Base-by-base conservation (phyloP, 345 rosid species). In the Gossypium mustelinum region DNA sequence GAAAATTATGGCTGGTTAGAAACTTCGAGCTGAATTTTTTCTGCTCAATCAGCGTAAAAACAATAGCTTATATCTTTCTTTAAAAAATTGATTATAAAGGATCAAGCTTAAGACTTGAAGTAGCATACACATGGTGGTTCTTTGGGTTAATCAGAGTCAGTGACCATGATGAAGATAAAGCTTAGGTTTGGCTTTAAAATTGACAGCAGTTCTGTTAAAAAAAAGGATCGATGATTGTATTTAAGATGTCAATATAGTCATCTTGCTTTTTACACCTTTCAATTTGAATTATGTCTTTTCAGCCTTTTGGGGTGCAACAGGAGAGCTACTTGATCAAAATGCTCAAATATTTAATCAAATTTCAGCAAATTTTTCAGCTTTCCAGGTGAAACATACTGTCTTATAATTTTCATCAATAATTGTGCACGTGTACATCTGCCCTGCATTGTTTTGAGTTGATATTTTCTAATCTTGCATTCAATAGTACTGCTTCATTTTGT, bases 251-350 rank as follows among this genome's bases (percentile, higher is more conserved):
- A n/a, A 60, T 74, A 34, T 62, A 18, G 7, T 57, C 11, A 16
- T 62, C 22, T 52, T 47, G 45, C 25, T n/a, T 54, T 50, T 68
- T 55, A 10, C 52, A 13, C 48, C 4, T 76, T 62, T 22, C 11
- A 59, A 59, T 59, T 24, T 59, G 39, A 24, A 64, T 9, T 5
- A 34, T 77, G 17, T 68, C 27, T 73, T 81, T 85, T 70, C 88
- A 92, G 97, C 84, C 73, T 4, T 92, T 75, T 92, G 93, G 70
- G 95, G 93, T 78, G 80, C 81, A 50, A 87, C 86, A 3, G 93
- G 93, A 77, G 90, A 90, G 76, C 90, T 92, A 77, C 88, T 92
- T 45, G 93, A 88, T 82, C 86, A 88, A 80, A 90, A 88, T 84
- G 79, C 92, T 72, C 91, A 92, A 61, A 84, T 90, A 81, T 85